A percentile compares a stretch with the other conserved stretches of the same genome.
Evolutionary conservation across 2,329 filamentous ascomycete genomes (phyloP).

Genomic region (Ophiostoma novo-ulmi): DNA sequence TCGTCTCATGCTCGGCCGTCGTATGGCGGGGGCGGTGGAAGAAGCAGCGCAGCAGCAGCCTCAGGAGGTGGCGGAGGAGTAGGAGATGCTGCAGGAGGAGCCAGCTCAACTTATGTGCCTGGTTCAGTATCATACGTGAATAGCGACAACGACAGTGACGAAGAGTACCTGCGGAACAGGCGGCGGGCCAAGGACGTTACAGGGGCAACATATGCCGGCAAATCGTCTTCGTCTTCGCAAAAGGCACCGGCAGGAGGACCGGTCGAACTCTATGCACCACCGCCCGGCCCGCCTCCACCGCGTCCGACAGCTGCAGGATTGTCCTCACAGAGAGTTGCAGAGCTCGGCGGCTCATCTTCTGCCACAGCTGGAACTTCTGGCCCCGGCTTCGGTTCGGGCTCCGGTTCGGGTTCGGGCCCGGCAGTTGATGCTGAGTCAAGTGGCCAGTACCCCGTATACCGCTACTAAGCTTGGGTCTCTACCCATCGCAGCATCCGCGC

Average conservation of each 20-base stretch:
- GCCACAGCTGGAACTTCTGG: not conserved
- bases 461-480: conserved; percentile 10
- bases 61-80: not conserved
- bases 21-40: conserved; percentile 12
- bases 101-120: not conserved
- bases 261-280: not conserved
- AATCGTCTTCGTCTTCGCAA: not conserved
- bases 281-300: not conserved
- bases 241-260: conserved; percentile 1
- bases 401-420: conserved; percentile 1
- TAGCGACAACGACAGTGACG: conserved; percentile 23
- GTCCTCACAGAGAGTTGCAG: not conserved
- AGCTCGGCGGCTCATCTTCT: conserved; percentile 4
- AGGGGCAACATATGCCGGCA: not conserved
- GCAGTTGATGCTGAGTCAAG: conserved; percentile 17
- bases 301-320: not conserved
- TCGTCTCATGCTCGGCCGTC: conserved; percentile 23
- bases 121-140: conserved; percentile 13
- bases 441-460: conserved; percentile 12
- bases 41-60: conserved; percentile 14
- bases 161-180: conserved; percentile 23
- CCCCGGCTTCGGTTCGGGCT: conserved; percentile 1
- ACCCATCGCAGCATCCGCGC: no score
- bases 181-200: conserved; percentile 20
- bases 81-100: not conserved